Evolutionary conservation across 805 yeast species (phyloP), one percentile per base, ranked within the genome.

Genomic region (Lachancea sp.): DNA sequence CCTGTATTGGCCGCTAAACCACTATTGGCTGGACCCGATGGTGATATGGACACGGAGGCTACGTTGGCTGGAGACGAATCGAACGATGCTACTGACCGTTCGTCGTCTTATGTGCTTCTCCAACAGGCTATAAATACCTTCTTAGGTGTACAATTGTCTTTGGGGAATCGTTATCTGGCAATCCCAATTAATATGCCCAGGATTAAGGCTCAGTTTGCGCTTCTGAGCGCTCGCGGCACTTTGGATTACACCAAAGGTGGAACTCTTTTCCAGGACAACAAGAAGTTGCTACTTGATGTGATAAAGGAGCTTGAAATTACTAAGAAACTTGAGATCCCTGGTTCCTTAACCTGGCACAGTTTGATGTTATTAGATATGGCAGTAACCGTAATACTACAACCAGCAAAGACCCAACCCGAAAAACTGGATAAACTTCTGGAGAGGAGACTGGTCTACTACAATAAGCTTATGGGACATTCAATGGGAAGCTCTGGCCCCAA

Each of bases 241-340:
- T 65, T 88, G 41, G 96, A 87, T 47, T 86, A 84, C 55, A 78
- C 85, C 2, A 77, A 85, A 55, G 87, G 88, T 28, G 95, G 96
- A 0, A 79, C 90, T 1, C 61, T 87, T 40, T 78, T 80, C 55
- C 83, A 77, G 54, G 87, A 80, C 38, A 77, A 80, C 55, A 81
- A 77, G 48, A 69, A 62, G 24, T 63, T 83, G 35, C 61, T 87
- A 34, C 60, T 67, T 16, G 72, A 66, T 22, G 68, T 78, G 2
- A 60, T 80, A 2, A 61, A 67, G 17, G 75, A 72, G 36, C 61
- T 82, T 42, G 74, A 68, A 48, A 50, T 57, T 11, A 83, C 78
- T 50, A 71, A 77, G 34, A 63, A 61, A 16, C 61, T 70, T 34
- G 78, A 74, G 15, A 60, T 77, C 19, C 78, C 86, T 1, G 87